Base-by-base conservation (phyloP, 169 alveolate species). In the Plasmodium adleri region DNA sequence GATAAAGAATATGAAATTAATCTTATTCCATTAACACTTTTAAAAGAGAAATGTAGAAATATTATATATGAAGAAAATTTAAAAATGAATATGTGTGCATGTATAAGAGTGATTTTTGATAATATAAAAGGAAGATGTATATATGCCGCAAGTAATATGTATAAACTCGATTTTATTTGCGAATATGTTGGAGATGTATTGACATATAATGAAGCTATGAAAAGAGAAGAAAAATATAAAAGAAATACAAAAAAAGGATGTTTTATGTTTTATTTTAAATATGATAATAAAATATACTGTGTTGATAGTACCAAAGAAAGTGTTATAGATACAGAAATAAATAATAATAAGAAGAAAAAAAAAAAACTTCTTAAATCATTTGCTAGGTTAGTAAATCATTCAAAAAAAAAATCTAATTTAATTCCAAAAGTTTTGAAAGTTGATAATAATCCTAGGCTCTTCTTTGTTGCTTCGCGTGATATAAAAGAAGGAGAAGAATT, bases 281-380 rank as follows among this genome's bases (percentile, higher is more conserved):
- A 88, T 66, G 93, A 96, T 17, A 93, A 88, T 52, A 91, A 88
- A 74, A 91, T 92, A 62, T 95, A 96, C 75, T 90, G 97, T 66
- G 94, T 96, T 62, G 98, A 96, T 73, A 96, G 98, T n/a, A 96
- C 98, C 15, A 97, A 95, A 50, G 98, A 96, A 90, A 86, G 78
- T 62, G 80, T 88, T 8, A 91, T 91, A 28, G 95, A 93, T 26
- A 97, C 97, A 4, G 47, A 39, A 5, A 97, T 97, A 9, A 39
- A 83, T 70, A 68, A 43, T 17, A 43, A 32, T 17, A 72, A 83
- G 28, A 43, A 20, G 39, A 72, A 83, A 49, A 83, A 83, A 68
- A 83, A 70, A 70, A 58, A 71, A 17, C 58, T 67, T 64, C 20
- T 83, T 8, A 20, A 85, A 70, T 83, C 91, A 28, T 83, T 83